Conservation (phyloP, 1,284 basidiomycete genomes). For the Microbotryum scabiosae region DNA sequence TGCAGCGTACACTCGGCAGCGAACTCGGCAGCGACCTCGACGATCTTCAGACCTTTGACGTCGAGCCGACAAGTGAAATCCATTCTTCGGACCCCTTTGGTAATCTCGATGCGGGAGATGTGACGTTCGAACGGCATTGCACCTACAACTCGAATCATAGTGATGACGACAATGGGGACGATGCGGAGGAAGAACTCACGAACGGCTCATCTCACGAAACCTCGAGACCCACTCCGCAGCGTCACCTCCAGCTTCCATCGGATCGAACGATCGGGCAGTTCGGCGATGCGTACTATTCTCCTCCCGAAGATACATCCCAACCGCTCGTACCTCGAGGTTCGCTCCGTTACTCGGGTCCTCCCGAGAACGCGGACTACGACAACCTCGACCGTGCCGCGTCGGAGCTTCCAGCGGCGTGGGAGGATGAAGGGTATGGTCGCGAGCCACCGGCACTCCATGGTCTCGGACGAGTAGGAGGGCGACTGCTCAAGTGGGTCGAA, state of each 20-base stretch:
- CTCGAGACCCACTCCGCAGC: conserved; percentile 1
- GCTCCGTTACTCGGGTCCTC: conserved; percentile 9
- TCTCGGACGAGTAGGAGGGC: not conserved
- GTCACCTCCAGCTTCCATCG: not conserved
- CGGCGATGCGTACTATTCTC: not conserved
- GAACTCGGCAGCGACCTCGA: conserved; percentile 49
- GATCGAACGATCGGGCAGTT: not conserved
- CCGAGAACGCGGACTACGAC: conserved; percentile 24
- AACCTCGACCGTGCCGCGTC: conserved; percentile 8
- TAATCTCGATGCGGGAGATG: too few species aligned
- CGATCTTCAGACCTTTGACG: conserved; percentile 38
- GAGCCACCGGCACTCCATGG: not conserved
- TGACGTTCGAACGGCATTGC: too few species aligned
- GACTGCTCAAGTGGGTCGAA: not conserved
- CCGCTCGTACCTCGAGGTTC: conserved; percentile 1
- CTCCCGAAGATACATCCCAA: conserved; percentile 2
- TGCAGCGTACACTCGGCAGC: conserved; percentile 47
- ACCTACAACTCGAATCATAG: conserved; percentile 37
- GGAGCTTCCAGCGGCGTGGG: conserved; percentile 21
- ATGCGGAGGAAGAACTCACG: not conserved
- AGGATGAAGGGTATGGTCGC: conserved; percentile 10
- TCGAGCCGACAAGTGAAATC: conserved; percentile 16
- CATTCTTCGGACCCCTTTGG: too few species aligned
- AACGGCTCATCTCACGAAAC: not conserved
- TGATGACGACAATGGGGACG: conserved; percentile 24